Base-by-base conservation (phyloP, 345 rosid species). In the Cardamine resedifolia region DNA sequence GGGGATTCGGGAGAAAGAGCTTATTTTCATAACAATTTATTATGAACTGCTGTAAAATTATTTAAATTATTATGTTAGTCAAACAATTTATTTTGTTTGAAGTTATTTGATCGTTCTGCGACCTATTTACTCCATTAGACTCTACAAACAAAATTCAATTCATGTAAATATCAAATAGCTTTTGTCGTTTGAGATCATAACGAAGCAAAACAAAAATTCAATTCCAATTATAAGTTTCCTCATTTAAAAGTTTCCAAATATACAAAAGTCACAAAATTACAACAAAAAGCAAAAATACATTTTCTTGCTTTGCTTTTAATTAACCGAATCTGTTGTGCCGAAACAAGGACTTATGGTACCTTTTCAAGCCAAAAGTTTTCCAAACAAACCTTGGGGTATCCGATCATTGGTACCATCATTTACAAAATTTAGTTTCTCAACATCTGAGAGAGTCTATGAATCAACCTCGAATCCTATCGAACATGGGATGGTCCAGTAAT, bases 401-500 rank as follows among this genome's bases (percentile, higher is more conserved):
- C 19, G 14, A 18, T 27, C 43, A 51, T 64, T 73, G 33, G 66
- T 18, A 62, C 79, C 71, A 57, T 70, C 56, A 70, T 48, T 39
- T 70, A 77, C 72, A 76, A 76, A 76, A 49, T 20, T 28, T 48
- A 15, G 58, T 43, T 41, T 58, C 64, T 63, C 38, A 4, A 26
- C 52, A 28, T 38, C 47, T 41, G 44, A 44, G 45, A 67, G 24
- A 24, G 52, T 24, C 10, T 18, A 15, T 6, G 38, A 47, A 64
- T 77, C 65, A 82, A 70, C 70, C 77, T 44, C 39, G 36, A 62
- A 81, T 48, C 81, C 78, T 82, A 70, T 80, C 80, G 43, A 96
- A 88, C 41, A 96, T 80, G 48, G 88, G 86, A 81, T 87, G 91
- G 56, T 85, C 85, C 24, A 86, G 45, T 38, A 92, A 15, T 45